Evolutionary conservation across 768 basidiomycete genomes (phyloP).

Genomic region (Boletus reticuloceps): DNA sequence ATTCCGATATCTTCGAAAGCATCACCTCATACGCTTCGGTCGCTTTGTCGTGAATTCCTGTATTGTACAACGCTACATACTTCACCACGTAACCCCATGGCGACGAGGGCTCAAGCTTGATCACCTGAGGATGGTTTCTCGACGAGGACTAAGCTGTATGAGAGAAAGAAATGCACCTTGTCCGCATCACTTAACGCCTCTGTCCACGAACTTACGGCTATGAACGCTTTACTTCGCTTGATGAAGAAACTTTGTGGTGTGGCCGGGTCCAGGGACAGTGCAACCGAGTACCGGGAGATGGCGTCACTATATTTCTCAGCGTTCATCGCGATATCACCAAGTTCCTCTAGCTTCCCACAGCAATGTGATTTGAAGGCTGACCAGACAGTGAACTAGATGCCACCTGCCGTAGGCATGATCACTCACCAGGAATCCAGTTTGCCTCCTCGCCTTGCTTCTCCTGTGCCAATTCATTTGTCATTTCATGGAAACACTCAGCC

Average conservation of each 20-base stretch:
- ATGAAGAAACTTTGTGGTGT: neutral
- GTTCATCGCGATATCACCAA: neutral
- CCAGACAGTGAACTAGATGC: neutral
- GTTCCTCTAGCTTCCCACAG: neutral
- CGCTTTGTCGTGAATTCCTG: too few relatives aligned
- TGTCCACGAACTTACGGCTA: neutral
- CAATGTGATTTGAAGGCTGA: neutral
- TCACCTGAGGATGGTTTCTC: too few relatives aligned
- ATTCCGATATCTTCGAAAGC: too few relatives aligned
- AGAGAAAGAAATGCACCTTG: too few relatives aligned
- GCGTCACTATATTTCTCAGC: neutral
- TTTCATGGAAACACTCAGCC: neutral
- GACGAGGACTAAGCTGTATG: too few relatives aligned
- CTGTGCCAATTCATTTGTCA: neutral
- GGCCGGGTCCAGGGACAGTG: neutral
- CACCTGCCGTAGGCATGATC: neutral
- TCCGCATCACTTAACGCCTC: too few relatives aligned
- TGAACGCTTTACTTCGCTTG: neutral
- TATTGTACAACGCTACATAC: too few relatives aligned
- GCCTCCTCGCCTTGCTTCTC: neutral
- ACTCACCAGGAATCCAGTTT: neutral
- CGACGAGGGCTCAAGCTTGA: too few relatives aligned
- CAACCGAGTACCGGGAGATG: neutral
- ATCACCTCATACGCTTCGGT: too few relatives aligned
- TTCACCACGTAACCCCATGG: too few relatives aligned